A percentile compares a stretch with the other conserved stretches of the same genome.
Conservation (phyloP, 2,329 filamentous ascomycete species). For the Diaporthe citri region DNA sequence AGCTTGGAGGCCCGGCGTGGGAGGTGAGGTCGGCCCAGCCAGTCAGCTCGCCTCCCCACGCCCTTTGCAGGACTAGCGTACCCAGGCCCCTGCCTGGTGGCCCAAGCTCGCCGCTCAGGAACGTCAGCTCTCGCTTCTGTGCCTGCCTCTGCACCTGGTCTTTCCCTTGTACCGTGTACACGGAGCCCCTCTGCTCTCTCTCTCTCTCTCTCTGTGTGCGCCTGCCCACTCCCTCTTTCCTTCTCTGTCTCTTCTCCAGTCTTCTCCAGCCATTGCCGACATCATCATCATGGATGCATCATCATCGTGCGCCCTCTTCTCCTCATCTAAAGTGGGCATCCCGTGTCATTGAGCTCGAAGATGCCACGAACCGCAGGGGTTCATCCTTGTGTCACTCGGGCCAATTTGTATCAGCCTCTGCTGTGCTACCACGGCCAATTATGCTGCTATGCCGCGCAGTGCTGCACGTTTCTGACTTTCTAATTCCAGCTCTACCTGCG, state of each 20-base stretch:
- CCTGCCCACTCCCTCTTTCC: neutral
- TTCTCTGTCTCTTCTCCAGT: neutral
- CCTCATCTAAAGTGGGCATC: conserved; percentile 25
- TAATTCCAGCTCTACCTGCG: neutral
- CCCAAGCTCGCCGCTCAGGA: conserved; percentile 16
- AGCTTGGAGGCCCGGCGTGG: conserved; percentile 28
- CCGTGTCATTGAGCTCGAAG: conserved; percentile 22
- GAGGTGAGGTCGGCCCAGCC: conserved; percentile 32
- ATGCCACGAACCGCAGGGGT: conserved; percentile 19
- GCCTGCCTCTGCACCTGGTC: too few relatives aligned
- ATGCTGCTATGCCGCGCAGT: neutral
- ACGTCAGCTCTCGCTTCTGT: neutral
- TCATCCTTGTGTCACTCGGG: conserved; percentile 20
- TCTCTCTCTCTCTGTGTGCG: neutral
- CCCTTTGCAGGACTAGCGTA: conserved; percentile 12
- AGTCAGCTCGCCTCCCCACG: conserved; percentile 33
- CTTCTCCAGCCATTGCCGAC: neutral
- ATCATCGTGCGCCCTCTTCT: conserved; percentile 34
- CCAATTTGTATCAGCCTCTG: conserved; percentile 17
- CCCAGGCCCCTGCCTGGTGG: conserved; percentile 2
- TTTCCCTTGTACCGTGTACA: neutral
- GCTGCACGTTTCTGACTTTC: neutral
- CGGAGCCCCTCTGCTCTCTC: neutral
- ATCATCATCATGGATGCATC: conserved; percentile 32
- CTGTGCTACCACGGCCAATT: neutral